Conservation (phyloP, 2,329 filamentous ascomycete species). For the Phialophora expanda region DNA sequence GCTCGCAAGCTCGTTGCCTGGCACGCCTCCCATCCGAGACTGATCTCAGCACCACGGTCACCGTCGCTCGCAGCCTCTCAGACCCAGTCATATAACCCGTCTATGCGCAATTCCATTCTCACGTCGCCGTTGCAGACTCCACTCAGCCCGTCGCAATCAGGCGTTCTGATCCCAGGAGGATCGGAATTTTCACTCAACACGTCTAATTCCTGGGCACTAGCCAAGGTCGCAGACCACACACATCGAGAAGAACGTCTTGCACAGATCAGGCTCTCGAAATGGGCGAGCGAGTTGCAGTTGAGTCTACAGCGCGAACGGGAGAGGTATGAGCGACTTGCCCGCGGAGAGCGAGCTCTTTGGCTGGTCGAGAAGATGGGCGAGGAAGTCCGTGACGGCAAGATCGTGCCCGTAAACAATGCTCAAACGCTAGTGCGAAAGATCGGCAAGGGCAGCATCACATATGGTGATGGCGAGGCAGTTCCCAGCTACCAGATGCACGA, state of each 20-base stretch:
- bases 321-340: slow-evolving; percentile 67
- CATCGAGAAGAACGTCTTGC: slow-evolving; percentile 66
- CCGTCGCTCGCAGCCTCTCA: slow-evolving; percentile 28
- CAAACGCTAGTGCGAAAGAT: slow-evolving; percentile 38
- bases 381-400: slow-evolving; percentile 68
- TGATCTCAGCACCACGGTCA: slow-evolving; percentile 38
- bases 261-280: slow-evolving; percentile 76
- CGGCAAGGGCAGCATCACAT: slow-evolving; percentile 28
- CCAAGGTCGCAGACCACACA: slow-evolving; percentile 64
- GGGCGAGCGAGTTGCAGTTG: slow-evolving; percentile 80
- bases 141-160: slow-evolving; percentile 39
- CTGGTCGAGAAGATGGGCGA: slow-evolving; percentile 69
- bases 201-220: slow-evolving; percentile 62
- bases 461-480: slow-evolving; percentile 31
- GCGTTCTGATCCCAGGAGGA: slow-evolving; percentile 40
- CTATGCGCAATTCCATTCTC: slow-evolving; percentile 39
- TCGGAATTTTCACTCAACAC: slow-evolving; percentile 41
- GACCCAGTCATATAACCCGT: slow-evolving; percentile 20
- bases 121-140: slow-evolving; percentile 39
- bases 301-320: slow-evolving; percentile 75
- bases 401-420: slow-evolving; percentile 49
- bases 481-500: slow-evolving; percentile 63
- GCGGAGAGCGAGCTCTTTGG: slow-evolving; percentile 71
- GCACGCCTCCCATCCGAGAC: slow-evolving; percentile 54
- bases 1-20: slow-evolving; percentile 81